Conservation (phyloP, 768 basidiomycete species). For the Phanerochaete carnosa region DNA sequence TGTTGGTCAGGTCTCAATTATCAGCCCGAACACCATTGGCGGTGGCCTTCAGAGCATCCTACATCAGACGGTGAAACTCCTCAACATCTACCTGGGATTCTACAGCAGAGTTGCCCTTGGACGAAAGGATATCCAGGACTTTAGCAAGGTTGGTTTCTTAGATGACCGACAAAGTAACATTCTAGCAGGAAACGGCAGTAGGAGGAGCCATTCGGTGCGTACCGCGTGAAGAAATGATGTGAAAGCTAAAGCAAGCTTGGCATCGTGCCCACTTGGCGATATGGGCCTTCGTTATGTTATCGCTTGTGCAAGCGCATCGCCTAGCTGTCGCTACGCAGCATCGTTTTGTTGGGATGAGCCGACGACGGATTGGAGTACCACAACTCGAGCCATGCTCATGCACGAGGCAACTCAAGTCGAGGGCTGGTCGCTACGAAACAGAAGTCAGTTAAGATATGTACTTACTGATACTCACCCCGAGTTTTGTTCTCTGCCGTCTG, state of each 20-base stretch:
- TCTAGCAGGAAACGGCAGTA: conserved; percentile 34
- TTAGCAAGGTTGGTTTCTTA: conserved; percentile 54
- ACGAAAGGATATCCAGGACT: conserved; percentile 57
- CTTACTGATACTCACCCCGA: no score
- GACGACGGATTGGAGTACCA: no score
- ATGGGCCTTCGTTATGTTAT: not conserved
- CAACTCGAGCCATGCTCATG: not conserved
- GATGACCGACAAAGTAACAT: conserved; percentile 50
- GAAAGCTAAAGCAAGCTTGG: not conserved
- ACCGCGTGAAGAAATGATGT: not conserved
- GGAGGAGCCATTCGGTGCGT: conserved; percentile 7
- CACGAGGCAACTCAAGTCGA: no score
- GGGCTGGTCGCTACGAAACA: no score
- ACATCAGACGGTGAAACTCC: conserved; percentile 44
- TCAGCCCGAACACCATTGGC: conserved; percentile 44
- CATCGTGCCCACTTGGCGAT: not conserved
- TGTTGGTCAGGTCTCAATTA: conserved; percentile 49
- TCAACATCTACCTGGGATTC: not conserved
- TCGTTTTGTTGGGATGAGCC: not conserved
- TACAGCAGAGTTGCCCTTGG: conserved; percentile 18
- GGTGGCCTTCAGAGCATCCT: conserved; percentile 46
- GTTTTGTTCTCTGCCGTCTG: no score
- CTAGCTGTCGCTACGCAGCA: not conserved
- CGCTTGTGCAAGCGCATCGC: not conserved
- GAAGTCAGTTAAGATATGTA: no score